Percentiles rank a stretch among this genome's conserved stretches.
phyloP scores from a whole-genome alignment of 768 basidiomycete species.

The Basidioascus undulatus region DNA sequence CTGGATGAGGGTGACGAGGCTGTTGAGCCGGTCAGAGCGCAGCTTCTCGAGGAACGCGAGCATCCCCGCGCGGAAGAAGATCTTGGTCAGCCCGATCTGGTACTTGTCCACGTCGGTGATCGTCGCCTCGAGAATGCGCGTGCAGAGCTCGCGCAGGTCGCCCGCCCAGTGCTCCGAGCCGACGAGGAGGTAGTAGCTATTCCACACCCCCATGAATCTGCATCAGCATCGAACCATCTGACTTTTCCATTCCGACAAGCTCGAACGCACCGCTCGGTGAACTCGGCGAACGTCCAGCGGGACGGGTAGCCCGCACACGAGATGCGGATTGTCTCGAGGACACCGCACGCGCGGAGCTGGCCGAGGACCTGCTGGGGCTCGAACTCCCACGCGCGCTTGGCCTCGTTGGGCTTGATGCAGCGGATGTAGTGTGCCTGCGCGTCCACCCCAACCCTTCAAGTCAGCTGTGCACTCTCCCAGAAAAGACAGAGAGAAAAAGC shows the following conservation, averaged over 20 bases:
- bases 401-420: slow-evolving; percentile 97
- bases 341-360: slow-evolving; percentile 92
- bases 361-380: slow-evolving; percentile 82
- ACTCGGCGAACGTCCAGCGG: slow-evolving; percentile 94
- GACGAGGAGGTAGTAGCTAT: slow-evolving; percentile 90
- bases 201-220: not conserved
- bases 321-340: slow-evolving; percentile 92
- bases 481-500: too few species aligned
- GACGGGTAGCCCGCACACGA: slow-evolving; percentile 97
- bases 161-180: slow-evolving; percentile 64
- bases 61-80: slow-evolving; percentile 99
- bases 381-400: slow-evolving; percentile 90
- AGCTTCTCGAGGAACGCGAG: slow-evolving; percentile 80
- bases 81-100: slow-evolving; percentile 88
- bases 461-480: too few species aligned
- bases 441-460: too few species aligned
- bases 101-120: slow-evolving; percentile 90
- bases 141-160: slow-evolving; percentile 57
- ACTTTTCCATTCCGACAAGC: not conserved
- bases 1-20: slow-evolving; percentile 82
- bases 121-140: slow-evolving; percentile 56
- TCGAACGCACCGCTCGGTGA: slow-evolving; percentile 63
- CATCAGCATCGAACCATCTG: not conserved
- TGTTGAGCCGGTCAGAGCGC: slow-evolving; percentile 64
- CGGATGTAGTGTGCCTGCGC: slow-evolving; percentile 99